Base-by-base conservation (phyloP, 192 early-diverging fungal species). In the Podila minutissima region DNA sequence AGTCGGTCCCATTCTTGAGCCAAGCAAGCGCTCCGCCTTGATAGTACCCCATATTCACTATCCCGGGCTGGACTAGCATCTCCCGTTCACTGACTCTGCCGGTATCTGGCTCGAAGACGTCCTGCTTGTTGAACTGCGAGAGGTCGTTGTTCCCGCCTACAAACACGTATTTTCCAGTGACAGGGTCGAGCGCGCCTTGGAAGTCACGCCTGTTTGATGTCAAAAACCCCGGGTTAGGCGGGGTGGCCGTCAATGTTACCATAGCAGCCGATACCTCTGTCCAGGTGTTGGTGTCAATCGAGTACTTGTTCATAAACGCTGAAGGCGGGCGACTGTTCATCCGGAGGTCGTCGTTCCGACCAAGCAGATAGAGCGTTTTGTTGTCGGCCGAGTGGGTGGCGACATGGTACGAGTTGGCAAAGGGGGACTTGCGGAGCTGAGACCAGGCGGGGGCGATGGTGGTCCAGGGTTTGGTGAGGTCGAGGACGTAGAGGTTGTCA, bases 141-240 rank as follows among this genome's bases (percentile, higher is more conserved):
- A 10, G 6, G 7, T 2, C 29, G 5, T 61, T 1, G 59, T 61
- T 61, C 17, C 59, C 59, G 26, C 59, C 59, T 3, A 61, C 12
- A 26, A 61, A 24, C 4, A 61, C 19, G 15, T 61, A 61, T 32
- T 31, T 33, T 10, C 59, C 59, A 7, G 26, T 32, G 11, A 19
- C 59, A 5, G 59, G 59, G 35, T 61, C 31, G 29, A 31, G 26
- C 0, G 59, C 59, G 31, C 59, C 59, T 31, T 61, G 59, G 17
- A 61, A 61, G 59, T 61, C 59, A 61, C 59, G 59, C 59, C 59
- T 61, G 59, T 20, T 10, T 10, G 11, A 4, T 12, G 41, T 46
- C 41, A 46, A 15, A 46, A 46, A 46, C 41, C 13, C 15, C 41
- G 41, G 41, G 13, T 46, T 46, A 3, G 41, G 41, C 41, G 41